phyloP scores from a whole-genome alignment of 2,329 filamentous ascomycete genomes.

The Colletotrichum coccodes region DNA sequence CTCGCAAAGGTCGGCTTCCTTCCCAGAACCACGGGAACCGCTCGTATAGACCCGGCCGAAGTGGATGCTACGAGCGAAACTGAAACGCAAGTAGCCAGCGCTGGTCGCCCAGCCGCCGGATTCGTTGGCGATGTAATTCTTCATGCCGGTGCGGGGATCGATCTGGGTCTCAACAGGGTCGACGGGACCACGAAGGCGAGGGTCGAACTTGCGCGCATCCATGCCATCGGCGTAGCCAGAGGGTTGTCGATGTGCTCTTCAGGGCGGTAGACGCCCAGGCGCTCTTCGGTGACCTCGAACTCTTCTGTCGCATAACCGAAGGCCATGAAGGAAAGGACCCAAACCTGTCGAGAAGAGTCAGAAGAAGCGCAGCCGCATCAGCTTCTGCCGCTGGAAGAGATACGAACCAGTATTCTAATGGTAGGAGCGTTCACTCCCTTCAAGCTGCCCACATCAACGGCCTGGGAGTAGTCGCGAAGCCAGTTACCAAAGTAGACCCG shows the following conservation, averaged over 20 bases:
- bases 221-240: conserved; percentile 84
- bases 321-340: conserved; percentile 83
- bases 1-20: conserved; percentile 82
- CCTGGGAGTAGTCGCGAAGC: conserved; percentile 87
- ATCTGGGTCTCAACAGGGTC: conserved; percentile 76
- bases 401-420: conserved; percentile 74
- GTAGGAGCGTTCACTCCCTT: conserved; percentile 83
- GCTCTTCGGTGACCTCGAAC: conserved; percentile 84
- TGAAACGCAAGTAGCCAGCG: conserved; percentile 83
- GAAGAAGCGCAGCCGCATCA: background rate
- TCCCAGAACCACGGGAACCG: conserved; percentile 69
- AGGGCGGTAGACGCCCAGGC: conserved; percentile 82
- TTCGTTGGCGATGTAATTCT: conserved; percentile 98
- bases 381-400: background rate
- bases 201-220: conserved; percentile 86
- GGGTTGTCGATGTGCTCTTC: conserved; percentile 83
- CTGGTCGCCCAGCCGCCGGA: conserved; percentile 89
- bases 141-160: conserved; percentile 88
- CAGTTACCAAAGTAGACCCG: conserved; percentile 89
- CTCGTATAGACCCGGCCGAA: conserved; percentile 80
- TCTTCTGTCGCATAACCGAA: conserved; percentile 89
- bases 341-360: conserved; percentile 58
- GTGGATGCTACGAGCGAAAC: conserved; percentile 79
- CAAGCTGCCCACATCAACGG: conserved; percentile 81
- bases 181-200: conserved; percentile 84